Percentiles rank a stretch among this genome's conserved stretches.
Evolutionary conservation across 176 grass and related monocot genomes (phyloP).

Genomic region (Ampelocalamus luodianensis): DNA sequence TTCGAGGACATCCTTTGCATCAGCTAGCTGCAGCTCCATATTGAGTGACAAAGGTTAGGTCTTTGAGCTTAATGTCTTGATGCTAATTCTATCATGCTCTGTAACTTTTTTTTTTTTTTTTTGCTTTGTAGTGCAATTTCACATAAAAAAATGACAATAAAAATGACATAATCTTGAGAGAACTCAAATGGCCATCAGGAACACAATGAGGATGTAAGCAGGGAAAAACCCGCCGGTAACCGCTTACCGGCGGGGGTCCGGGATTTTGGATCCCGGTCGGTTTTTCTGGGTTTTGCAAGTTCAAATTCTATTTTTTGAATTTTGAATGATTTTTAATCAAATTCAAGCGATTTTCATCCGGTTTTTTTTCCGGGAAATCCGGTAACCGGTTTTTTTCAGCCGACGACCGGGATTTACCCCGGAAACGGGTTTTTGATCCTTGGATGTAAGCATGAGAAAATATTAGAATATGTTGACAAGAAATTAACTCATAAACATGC

Average conservation of each 20-base stretch:
- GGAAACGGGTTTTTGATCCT: no score
- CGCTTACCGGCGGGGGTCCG: no score
- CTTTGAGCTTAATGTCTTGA: not conserved
- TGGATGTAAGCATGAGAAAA: not conserved
- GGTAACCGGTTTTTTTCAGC: no score
- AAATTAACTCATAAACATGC: not conserved
- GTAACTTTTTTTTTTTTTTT: not conserved
- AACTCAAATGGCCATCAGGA: not conserved
- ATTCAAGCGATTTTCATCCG: no score
- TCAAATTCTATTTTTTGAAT: no score
- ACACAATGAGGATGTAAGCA: not conserved
- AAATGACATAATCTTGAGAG: not conserved
- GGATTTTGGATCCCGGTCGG: no score
- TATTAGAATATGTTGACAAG: not conserved
- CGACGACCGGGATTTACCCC: no score
- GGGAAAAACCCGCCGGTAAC: no score
- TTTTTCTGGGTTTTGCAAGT: no score
- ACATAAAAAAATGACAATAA: not conserved
- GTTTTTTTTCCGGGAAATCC: no score
- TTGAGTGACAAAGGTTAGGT: slow-evolving; percentile 22
- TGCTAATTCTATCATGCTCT: not conserved
- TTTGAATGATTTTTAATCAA: no score
- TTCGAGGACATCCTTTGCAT: slow-evolving; percentile 89
- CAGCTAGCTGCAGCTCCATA: slow-evolving; percentile 67
- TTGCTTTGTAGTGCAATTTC: not conserved